Percentiles rank a stretch among this genome's conserved stretches.
phyloP scores from a whole-genome alignment of 768 basidiomycete genomes.

The Mycena pura region DNA sequence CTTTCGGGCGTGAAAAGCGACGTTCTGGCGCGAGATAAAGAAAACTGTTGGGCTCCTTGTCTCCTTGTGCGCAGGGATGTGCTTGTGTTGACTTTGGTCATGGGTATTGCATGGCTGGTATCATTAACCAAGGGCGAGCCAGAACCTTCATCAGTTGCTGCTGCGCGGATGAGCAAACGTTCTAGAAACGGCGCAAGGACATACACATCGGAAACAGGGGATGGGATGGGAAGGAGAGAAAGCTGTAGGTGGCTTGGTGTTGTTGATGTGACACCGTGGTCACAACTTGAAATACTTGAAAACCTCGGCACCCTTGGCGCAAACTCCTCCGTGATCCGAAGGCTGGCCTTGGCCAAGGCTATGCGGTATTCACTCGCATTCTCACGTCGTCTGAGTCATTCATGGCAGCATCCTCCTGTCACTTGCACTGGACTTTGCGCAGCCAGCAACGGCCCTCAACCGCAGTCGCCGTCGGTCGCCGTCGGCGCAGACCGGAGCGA shows the following conservation, averaged over 20 bases:
- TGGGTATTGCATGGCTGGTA: conserved; percentile 18
- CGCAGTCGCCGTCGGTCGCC: no score
- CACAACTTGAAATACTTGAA: no score
- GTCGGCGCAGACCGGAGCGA: no score
- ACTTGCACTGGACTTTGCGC: no score
- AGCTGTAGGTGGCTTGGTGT: neutral
- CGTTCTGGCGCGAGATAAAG: conserved; percentile 27
- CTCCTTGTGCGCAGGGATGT: neutral
- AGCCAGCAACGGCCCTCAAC: no score
- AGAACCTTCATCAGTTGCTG: conserved; percentile 10
- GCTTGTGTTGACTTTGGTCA: neutral
- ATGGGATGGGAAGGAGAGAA: neutral
- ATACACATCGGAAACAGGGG: conserved; percentile 19
- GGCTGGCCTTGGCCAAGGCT: no score
- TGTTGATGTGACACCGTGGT: no score
- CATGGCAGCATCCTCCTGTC: no score
- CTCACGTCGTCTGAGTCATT: no score
- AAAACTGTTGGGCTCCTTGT: conserved; percentile 1
- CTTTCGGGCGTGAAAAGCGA: conserved; percentile 46
- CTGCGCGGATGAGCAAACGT: neutral
- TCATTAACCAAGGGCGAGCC: conserved; percentile 17
- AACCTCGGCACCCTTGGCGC: no score
- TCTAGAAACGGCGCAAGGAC: conserved; percentile 8
- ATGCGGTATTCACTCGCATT: no score
- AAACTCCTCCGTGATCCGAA: no score